Conservation (phyloP, 2,329 filamentous ascomycete genomes). For the Exophiala oligosperma region DNA sequence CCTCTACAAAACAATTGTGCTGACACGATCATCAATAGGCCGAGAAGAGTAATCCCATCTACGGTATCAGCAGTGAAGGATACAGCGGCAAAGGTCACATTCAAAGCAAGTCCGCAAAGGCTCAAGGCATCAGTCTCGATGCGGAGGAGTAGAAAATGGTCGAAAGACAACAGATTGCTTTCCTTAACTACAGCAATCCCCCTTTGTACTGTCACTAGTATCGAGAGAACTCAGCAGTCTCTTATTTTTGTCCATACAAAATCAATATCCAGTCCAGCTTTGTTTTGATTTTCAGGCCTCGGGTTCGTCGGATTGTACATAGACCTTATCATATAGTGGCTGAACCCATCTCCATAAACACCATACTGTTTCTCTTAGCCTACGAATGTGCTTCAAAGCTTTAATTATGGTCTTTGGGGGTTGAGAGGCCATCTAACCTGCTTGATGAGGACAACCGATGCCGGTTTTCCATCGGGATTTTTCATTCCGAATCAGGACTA, state of each 20-base stretch:
- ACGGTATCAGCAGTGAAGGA: slow-evolving; percentile 75
- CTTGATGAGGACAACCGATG: neutral
- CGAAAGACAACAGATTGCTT: neutral
- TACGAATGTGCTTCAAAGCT: neutral
- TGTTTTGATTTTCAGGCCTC: slow-evolving; percentile 8
- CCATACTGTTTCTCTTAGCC: neutral
- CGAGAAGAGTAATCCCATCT: slow-evolving; percentile 84
- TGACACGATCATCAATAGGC: slow-evolving; percentile 50
- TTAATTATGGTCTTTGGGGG: too few species aligned
- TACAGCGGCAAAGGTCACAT: slow-evolving; percentile 78
- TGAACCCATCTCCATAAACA: neutral
- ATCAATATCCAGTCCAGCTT: slow-evolving; percentile 16
- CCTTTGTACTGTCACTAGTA: slow-evolving; percentile 21
- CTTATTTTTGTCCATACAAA: slow-evolving; percentile 21
- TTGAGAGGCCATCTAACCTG: too few species aligned
- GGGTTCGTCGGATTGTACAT: slow-evolving; percentile 21
- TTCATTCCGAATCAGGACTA: neutral
- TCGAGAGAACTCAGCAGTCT: slow-evolving; percentile 18
- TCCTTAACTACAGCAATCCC: neutral
- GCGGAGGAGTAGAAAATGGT: slow-evolving; percentile 22
- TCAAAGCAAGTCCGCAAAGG: slow-evolving; percentile 57
- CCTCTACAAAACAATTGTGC: neutral
- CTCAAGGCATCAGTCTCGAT: slow-evolving; percentile 28
- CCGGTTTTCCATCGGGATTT: neutral
- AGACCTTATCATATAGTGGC: slow-evolving; percentile 14